These are phyloP conservation scores for Ruellia speciosa DNA, from an alignment of 305 asterid genomes.

Conservation along the genomic window DNA sequence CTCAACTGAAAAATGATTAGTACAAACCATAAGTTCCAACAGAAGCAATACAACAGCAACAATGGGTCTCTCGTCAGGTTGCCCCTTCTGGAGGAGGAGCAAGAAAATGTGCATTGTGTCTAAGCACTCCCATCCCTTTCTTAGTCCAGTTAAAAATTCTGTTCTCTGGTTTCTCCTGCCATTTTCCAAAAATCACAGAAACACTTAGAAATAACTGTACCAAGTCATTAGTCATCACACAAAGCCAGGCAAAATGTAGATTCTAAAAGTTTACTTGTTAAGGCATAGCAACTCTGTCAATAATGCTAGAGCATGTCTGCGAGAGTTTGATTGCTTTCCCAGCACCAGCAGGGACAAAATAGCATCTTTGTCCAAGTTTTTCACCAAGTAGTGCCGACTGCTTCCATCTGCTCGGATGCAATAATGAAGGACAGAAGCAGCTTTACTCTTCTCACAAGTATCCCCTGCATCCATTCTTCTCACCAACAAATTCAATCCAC, in stretches of 20 bases:
- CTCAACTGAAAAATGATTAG: background rate
- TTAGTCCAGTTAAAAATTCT: constrained; percentile 37
- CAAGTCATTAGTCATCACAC: no score
- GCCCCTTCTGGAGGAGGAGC: constrained; percentile 51
- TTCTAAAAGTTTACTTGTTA: constrained; percentile 38
- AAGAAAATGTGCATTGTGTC: constrained; percentile 52
- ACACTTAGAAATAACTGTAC: background rate
- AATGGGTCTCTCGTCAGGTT: constrained; percentile 50
- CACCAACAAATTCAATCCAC: constrained; percentile 55
- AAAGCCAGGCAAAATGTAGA: background rate
- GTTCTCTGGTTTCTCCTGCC: constrained; percentile 44
- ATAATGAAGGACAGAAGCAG: constrained; percentile 34
- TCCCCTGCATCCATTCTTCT: constrained; percentile 63
- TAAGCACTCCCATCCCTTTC: constrained; percentile 52
- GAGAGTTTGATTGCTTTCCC: constrained; percentile 25
- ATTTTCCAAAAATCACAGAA: constrained; percentile 2
- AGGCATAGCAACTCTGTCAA: constrained; percentile 58
- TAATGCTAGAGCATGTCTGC: constrained; percentile 39
- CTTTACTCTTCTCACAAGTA: constrained; percentile 44
- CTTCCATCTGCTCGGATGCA: constrained; percentile 66
- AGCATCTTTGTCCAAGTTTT: constrained; percentile 41
- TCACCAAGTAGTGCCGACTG: constrained; percentile 55
- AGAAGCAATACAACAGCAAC: constrained; percentile 55
- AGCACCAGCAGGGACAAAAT: constrained; percentile 37
- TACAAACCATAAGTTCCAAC: constrained; percentile 67